Evolutionary conservation across 768 basidiomycete species (phyloP).

Genomic region (Calocybe cyanea): DNA sequence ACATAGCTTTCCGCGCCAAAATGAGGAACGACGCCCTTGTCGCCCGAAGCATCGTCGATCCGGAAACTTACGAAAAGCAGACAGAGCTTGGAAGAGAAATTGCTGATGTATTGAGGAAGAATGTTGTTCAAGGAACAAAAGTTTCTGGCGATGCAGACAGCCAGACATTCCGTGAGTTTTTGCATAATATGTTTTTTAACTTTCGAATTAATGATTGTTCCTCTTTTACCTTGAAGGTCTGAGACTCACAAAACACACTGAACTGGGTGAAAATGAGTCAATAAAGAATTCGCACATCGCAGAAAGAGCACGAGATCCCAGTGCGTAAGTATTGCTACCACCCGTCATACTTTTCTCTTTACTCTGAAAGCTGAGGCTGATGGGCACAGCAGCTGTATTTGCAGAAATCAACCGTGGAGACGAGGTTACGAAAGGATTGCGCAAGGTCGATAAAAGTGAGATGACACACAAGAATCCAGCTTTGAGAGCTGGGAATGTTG

Average conservation of each 20-base stretch:
- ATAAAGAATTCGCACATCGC: slow-evolving; percentile 59
- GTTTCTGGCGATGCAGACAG: slow-evolving; percentile 28
- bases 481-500: slow-evolving; percentile 61
- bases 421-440: slow-evolving; percentile 84
- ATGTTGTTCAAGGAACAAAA: slow-evolving; percentile 79
- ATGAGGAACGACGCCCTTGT: slow-evolving; percentile 57
- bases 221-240: slow-evolving; percentile 42
- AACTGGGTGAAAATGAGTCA: slow-evolving; percentile 80
- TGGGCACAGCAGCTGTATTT: slow-evolving; percentile 76
- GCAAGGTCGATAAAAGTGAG: slow-evolving; percentile 93
- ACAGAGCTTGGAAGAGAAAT: slow-evolving; percentile 65
- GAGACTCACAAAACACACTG: slow-evolving; percentile 74
- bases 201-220: background rate
- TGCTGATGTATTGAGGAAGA: slow-evolving; percentile 68
- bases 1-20: slow-evolving; percentile 67
- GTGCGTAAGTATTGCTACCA: slow-evolving; percentile 19
- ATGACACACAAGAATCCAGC: slow-evolving; percentile 99
- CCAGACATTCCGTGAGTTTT: slow-evolving; percentile 57
- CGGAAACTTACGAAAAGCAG: slow-evolving; percentile 47
- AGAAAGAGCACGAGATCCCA: slow-evolving; percentile 30
- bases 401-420: slow-evolving; percentile 88
- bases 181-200: background rate
- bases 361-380: slow-evolving; percentile 20
- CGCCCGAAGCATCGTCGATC: slow-evolving; percentile 37
- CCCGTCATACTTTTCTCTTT: background rate